These are phyloP conservation scores for Chalciporus pseudorubinellus DNA, from an alignment of 768 basidiomycete genomes.

Conservation along the genomic window DNA sequence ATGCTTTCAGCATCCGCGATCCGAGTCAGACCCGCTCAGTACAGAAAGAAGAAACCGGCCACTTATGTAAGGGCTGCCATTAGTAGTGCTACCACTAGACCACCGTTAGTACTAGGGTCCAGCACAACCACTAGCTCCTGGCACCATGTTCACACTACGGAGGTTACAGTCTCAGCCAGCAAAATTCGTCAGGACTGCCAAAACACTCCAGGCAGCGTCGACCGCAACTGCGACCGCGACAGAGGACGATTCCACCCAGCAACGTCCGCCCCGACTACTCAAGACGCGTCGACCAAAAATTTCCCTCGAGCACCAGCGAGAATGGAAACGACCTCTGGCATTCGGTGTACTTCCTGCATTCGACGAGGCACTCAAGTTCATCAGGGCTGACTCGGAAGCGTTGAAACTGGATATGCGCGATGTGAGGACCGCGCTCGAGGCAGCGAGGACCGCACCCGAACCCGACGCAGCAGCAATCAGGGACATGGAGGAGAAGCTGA, in stretches of 20 bases:
- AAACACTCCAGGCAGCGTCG: constrained; percentile 9
- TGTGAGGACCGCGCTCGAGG: constrained; percentile 18
- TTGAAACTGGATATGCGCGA: constrained; percentile 37
- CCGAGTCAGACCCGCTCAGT: too few relatives aligned
- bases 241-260: constrained; percentile 4
- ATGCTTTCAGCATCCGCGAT: constrained; percentile 18
- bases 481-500: constrained; percentile 45
- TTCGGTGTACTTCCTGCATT: constrained; percentile 71
- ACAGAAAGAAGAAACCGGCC: constrained; percentile 1
- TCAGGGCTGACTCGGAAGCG: constrained; percentile 56
- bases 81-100: neutral
- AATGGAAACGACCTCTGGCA: constrained; percentile 65
- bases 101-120: neutral
- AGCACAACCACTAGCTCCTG: neutral
- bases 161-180: constrained; percentile 7
- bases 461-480: constrained; percentile 40
- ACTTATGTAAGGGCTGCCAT: constrained; percentile 4
- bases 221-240: neutral
- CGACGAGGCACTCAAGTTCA: constrained; percentile 76
- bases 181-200: constrained; percentile 7
- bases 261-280: constrained; percentile 13
- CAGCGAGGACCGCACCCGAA: constrained; percentile 24
- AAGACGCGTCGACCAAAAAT: constrained; percentile 49
- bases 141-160: constrained; percentile 17
- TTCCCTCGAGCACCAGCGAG: constrained; percentile 47